Base-by-base conservation (phyloP, 2,329 filamentous ascomycete genomes). In the Aspergillus sp. region DNA sequence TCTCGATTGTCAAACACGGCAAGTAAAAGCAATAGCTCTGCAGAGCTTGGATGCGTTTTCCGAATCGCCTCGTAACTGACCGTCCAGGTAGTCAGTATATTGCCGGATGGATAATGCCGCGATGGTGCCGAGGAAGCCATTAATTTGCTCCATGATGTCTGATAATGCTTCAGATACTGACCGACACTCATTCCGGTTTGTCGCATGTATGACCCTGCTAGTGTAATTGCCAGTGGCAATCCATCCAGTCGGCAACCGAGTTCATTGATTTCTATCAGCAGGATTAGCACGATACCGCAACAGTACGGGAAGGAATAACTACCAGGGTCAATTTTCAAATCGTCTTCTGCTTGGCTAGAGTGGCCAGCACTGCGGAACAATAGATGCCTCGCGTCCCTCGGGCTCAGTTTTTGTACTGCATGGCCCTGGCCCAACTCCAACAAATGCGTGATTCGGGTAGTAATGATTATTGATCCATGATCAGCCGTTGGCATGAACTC, bases 171-270 rank as follows among this genome's bases (percentile, higher is more conserved):
- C 43, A 80, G 67, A 63, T 82, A 82, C 40, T 77, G 64, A 0
- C 50, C 55, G n/a, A 71, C 72, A 35, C 58, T 77, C 0, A 68
- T 75, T 39, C 71, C 58, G 24, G 72, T 70, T 47, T 78, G 61
- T 27, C 69, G 56, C 14, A 82, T 72, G 58, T 79, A 82, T 0
- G 76, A 70, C 5, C 78, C 77, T 17, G 80, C 79, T 15, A 77
- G 75, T 4, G 77, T 66, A 15, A 82, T 71, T 2, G 79, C 79
- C 31, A 83, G 71, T 12, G 78, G 79, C 27, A 81, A 73, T 4
- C 80, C 76, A 57, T 78, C 74, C 0, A 82, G 74, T 49, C 66
- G 63, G 35, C 64, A 56, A 2, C 68, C 68, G 57, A 80, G 71
- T 14, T 59, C 17, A 33, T 50, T 21, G 14, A 68, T 68, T 60